Evolutionary conservation across 208 protist genomes (phyloP), one percentile per base, ranked within the genome.

Genomic region (Wallacemonas sp.): DNA sequence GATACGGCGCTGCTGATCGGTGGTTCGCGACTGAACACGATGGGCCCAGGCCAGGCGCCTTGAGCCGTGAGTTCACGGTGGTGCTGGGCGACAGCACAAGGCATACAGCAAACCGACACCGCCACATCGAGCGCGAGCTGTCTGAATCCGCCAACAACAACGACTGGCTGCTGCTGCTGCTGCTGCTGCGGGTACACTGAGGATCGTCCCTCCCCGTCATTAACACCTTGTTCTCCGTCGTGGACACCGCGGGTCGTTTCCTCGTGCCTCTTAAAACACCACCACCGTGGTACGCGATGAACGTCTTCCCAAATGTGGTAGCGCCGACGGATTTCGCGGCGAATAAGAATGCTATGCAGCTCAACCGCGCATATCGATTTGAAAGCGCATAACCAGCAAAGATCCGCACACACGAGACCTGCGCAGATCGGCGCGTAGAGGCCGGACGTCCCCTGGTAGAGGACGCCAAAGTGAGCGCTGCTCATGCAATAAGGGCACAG

Each of bases 51-150:
- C 69, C 78, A 80, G 24, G 73, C 70, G 12, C 67, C 79, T 14
- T 64, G 73, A 24, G 53, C 38, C 8, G 62, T 51, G 53, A 84
- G 71, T 64, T 84, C 73, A 3, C 79, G 73, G 54, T 80, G 70
- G 33, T 84, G 73, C 70, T 84, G 79, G 31, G 65, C 64, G 1
- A 77, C 44, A 14, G 64, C 63, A 46, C 72, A 84, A 3, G 56
- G 39, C 30, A 49, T 51, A 49, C 79, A 84, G 38, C 63, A 64
- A 21, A 64, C 22, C 2, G 55, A 41, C 12, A 66, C 54, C 0
- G 72, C 38, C 2, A 69, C 26, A 33, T 78, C 70, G 38, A 64
- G 6, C 2, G 66, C 22, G 21, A 61, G 0, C 51, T 58, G 51
- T 24, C 51, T 26, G 24, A 33, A 27, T 3, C 51, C 51, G 28